Percentiles rank a stretch among this genome's conserved stretches.
These are phyloP conservation scores for Colletotrichum tanaceti DNA, from an alignment of 2,329 filamentous ascomycete species.

Conservation along the genomic window DNA sequence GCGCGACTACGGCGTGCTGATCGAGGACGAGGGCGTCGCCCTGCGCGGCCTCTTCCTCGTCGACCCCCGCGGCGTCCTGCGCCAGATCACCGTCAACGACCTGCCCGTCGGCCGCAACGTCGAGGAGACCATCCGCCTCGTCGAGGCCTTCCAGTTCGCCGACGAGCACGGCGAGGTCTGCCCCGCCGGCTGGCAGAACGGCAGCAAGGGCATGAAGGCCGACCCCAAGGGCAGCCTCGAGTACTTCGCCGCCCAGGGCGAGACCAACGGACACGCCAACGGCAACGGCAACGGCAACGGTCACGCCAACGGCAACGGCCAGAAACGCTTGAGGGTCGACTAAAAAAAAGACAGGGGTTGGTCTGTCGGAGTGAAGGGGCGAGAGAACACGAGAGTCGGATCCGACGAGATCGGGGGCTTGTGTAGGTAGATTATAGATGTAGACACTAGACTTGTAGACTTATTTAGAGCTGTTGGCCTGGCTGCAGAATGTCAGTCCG, in stretches of 20 bases:
- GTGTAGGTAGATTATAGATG: constrained; percentile 30
- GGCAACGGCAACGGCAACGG: constrained; percentile 35
- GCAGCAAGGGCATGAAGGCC: constrained; percentile 62
- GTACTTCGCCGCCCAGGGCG: constrained; percentile 55
- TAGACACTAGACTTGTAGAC: constrained; percentile 29
- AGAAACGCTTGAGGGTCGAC: constrained; percentile 31
- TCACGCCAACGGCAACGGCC: constrained; percentile 33
- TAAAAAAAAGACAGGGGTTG: not conserved
- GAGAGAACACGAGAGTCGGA: too few relatives aligned
- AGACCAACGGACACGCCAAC: constrained; percentile 46
- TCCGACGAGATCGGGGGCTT: too few relatives aligned
- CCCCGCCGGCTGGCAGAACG: constrained; percentile 62
- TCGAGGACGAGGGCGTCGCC: constrained; percentile 72
- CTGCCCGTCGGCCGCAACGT: constrained; percentile 73
- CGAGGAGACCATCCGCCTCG: constrained; percentile 73
- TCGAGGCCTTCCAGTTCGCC: constrained; percentile 83
- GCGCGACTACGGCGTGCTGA: constrained; percentile 71
- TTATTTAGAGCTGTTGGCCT: not conserved
- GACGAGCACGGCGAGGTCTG: constrained; percentile 85
- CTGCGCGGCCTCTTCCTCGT: constrained; percentile 75
- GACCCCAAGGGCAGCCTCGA: constrained; percentile 63
- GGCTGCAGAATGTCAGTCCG: not conserved
- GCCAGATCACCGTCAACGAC: constrained; percentile 75
- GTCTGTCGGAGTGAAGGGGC: too few relatives aligned
- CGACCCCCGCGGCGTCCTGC: constrained; percentile 69